A percentile compares a stretch with the other conserved stretches of the same genome.
Conservation (phyloP, 1,139 yeast genomes). For the Hyphopichia buzzinii region DNA sequence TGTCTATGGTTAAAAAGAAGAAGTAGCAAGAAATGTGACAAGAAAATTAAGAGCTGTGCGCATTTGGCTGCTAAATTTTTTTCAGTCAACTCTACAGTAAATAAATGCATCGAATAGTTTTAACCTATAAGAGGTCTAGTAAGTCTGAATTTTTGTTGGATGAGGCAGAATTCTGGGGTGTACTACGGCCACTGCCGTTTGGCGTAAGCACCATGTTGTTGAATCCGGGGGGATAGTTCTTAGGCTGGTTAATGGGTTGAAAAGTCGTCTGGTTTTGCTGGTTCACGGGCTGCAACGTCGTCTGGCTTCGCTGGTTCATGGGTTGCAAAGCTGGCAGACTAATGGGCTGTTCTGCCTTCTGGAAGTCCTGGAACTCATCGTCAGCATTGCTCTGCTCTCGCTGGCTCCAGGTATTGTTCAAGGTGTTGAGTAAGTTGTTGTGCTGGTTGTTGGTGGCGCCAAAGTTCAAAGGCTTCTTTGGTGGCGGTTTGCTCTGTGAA, state of each 20-base stretch:
- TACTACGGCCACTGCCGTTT: constrained; percentile 7
- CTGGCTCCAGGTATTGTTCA: constrained; percentile 17
- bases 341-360: constrained; percentile 18
- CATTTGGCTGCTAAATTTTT: too few species aligned
- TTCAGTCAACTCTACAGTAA: too few species aligned
- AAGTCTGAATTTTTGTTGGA: constrained; percentile 3
- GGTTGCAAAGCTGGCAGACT: constrained; percentile 4
- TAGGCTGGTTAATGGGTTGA: not conserved
- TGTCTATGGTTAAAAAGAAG: too few species aligned
- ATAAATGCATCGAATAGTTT: too few species aligned
- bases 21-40: too few species aligned
- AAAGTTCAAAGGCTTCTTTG: constrained; percentile 17
- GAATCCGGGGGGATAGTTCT: constrained; percentile 32
- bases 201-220: constrained; percentile 20
- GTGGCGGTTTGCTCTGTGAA: constrained; percentile 11
- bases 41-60: too few species aligned
- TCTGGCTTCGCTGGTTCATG: too few species aligned
- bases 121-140: constrained; percentile 7
- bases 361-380: constrained; percentile 30
- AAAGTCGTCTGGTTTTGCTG: too few species aligned
- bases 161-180: not conserved
- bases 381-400: constrained; percentile 1
- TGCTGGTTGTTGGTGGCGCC: constrained; percentile 22
- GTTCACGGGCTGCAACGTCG: constrained; percentile 4
- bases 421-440: constrained; percentile 18